Evolutionary conservation across 192 early-diverging fungal species (phyloP).

Genomic region (Coemansia sp.): DNA sequence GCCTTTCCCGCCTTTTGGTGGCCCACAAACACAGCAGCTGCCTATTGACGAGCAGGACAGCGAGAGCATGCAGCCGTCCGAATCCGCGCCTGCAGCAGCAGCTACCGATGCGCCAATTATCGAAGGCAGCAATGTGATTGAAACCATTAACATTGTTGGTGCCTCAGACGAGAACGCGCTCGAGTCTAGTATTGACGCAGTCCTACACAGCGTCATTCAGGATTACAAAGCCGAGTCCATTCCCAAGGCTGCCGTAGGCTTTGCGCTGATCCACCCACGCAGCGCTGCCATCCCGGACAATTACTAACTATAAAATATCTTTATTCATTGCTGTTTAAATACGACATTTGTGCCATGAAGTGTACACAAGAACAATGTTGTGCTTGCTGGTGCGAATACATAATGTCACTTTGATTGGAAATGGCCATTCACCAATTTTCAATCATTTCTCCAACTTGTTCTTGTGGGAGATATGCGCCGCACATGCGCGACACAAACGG

Average conservation of each 20-base stretch:
- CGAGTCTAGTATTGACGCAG: constrained; percentile 50
- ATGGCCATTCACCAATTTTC: too few species aligned
- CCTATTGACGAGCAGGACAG: constrained; percentile 7
- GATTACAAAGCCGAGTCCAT: constrained; percentile 41
- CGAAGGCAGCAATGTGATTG: constrained; percentile 5
- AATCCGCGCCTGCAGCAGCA: neutral
- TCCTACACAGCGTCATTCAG: constrained; percentile 49
- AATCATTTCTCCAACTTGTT: neutral
- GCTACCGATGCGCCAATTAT: neutral
- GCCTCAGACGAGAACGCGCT: constrained; percentile 35
- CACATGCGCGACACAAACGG: neutral
- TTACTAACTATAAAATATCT: neutral
- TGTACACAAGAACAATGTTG: neutral
- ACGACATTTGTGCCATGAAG: neutral
- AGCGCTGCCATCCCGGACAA: constrained; percentile 1
- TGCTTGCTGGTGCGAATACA: too few species aligned
- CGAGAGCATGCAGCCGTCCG: neutral
- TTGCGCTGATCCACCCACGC: constrained; percentile 51
- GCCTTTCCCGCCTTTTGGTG: constrained; percentile 45
- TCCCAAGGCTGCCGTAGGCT: constrained; percentile 54
- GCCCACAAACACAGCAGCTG: constrained; percentile 25
- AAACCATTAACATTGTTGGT: constrained; percentile 39
- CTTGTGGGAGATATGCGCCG: neutral
- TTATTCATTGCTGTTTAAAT: neutral
- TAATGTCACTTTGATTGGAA: too few species aligned